Evolutionary conservation across 768 basidiomycete genomes (phyloP), one percentile per base, ranked within the genome.

Genomic region (Tylopilus cervinicoccineus): DNA sequence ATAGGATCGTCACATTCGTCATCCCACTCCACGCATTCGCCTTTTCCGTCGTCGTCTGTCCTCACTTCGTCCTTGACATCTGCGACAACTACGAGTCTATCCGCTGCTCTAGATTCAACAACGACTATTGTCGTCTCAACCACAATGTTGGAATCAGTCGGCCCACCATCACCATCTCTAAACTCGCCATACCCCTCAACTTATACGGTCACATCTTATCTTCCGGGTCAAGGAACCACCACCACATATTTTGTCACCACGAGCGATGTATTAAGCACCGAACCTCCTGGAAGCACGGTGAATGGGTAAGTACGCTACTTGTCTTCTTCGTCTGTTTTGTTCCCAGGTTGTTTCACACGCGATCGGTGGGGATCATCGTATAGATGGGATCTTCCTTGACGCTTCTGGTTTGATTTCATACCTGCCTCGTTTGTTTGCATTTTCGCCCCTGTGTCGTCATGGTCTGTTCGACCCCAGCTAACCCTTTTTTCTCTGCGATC

Each of bases 261-360:
- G 10, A 62, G 52, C 20, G 28, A 39, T 8, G 58, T 50, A 17
- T 52, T 68, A 36, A 68, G 64, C 27, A 66, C 65, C 0, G 37
- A 56, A 31, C 9, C 29, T 24, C 46, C 56, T 16, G 47, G 36
- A 33, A 45, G 20, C 2, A 13, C 33, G 0, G 16, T 53, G 11
- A 40, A 38, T 27, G 37, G 58, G 65, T 66, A 40, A 43, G 66
- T 39, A 19, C 6, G 10, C 8, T 28, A 5, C n/a, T 43, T 24
- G n/a, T 36, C 42, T 32, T 24, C 33, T 14, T 24, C 32, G 4
- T 36, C 31, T 27, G 28, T 47, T 43, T 39, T 43, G 17, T 44
- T 27, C 28, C 44, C 5, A 14, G 20, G 32, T 38, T 36, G 13
- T 45, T 50, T 37, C 29, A 45, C 31, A 24, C 29, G 24, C 33